Evolutionary conservation across 2,329 filamentous ascomycete species (phyloP), one percentile per base, ranked within the genome.

Genomic region (Stemphylium lycopersici): DNA sequence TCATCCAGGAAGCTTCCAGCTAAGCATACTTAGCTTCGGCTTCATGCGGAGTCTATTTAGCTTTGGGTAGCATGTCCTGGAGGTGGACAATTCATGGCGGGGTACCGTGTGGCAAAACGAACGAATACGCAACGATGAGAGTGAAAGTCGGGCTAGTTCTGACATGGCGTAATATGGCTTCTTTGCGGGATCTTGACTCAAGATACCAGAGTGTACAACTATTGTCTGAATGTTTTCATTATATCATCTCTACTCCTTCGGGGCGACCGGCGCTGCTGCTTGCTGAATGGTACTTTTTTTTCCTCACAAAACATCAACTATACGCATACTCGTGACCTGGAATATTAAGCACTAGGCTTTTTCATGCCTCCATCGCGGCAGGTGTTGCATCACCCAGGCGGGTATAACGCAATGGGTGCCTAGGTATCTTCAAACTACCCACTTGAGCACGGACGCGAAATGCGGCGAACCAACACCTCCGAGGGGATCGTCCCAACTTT

Each of bases 201-300:
- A n/a, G 31, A 54, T 44, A 37, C 34, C 15, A 40, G 29, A 39
- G 16, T 71, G 66, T 70, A 67, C 46, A 18, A 66, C 45, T 62
- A 67, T 54, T 29, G 45, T 58, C 60, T 44, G 44, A 38, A 20
- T 36, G 47, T 61, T 55, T 52, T 63, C 42, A 48, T 62, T 65
- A 65, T 72, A 66, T 45, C 38, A 70, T 73, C 67, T 72, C 68
- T 64, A 46, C 69, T 72, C 66, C 26, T 11, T 59, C 42, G 54
- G 55, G 54, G 47, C 47, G 40, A 48, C 52, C 46, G 44, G 39
- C 45, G 11, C 51, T 40, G 38, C 38, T 49, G 20, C 48, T 51
- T 46, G 36, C 29, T 48, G 49, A 63, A 61, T 63, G 56, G 59
- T 62, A 42, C 31, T 18, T 29, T 42, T 29, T 42, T 41, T 42